These are phyloP conservation scores for Cardamine occulta DNA, from an alignment of 345 rosid species.

Conservation along the genomic window DNA sequence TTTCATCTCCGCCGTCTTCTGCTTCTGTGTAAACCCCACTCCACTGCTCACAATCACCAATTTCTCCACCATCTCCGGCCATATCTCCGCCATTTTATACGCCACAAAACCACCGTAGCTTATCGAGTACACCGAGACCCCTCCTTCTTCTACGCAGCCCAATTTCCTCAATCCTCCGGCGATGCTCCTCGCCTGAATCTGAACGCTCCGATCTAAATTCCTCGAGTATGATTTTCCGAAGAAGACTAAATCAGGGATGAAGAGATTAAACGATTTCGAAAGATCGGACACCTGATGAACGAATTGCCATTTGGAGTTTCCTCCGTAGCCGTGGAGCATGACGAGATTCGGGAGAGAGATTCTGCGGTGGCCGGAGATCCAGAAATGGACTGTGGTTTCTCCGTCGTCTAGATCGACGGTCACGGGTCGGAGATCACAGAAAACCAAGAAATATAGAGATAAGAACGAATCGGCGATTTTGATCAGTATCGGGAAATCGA, in stretches of 20 bases:
- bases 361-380: conserved; percentile 58
- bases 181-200: conserved; percentile 64
- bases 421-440: conserved; percentile 59
- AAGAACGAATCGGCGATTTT: conserved; percentile 46
- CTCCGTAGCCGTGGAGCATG: conserved; percentile 77
- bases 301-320: conserved; percentile 73
- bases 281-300: conserved; percentile 56
- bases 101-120: conserved; percentile 89
- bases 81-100: conserved; percentile 68
- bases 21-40: conserved; percentile 50
- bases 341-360: conserved; percentile 52
- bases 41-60: conserved; percentile 74
- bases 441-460: conserved; percentile 51
- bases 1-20: conserved; percentile 50
- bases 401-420: conserved; percentile 60
- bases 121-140: conserved; percentile 52
- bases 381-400: conserved; percentile 66
- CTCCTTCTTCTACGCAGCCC: conserved; percentile 47
- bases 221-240: conserved; percentile 61
- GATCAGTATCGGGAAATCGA: conserved; percentile 46
- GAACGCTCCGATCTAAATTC: conserved; percentile 49
- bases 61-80: conserved; percentile 57
- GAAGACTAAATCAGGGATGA: conserved; percentile 72
- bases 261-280: conserved; percentile 57
- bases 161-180: conserved; percentile 56